phyloP scores from a whole-genome alignment of 1,284 basidiomycete species.

The Fomitopsis schrenkii region DNA sequence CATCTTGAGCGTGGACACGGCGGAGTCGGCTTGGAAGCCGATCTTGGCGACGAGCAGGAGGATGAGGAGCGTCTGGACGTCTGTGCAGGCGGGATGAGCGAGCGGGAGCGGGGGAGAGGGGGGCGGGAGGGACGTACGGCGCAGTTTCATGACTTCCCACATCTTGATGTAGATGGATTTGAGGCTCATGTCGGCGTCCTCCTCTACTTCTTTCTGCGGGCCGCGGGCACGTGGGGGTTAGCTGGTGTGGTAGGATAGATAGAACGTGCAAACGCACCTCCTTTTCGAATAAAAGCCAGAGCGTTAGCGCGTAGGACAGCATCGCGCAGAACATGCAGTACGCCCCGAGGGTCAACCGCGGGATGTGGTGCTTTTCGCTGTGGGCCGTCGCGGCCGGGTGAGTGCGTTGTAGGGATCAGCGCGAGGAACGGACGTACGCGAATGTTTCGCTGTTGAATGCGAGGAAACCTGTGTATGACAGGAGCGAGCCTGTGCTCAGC shows the following conservation, averaged over 20 bases:
- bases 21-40: constrained; percentile 1
- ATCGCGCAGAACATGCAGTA: not conserved
- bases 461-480: not conserved
- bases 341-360: not conserved
- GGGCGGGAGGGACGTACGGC: not conserved
- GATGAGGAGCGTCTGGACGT: not conserved
- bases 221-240: not conserved
- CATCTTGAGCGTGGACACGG: constrained; percentile 3
- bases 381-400: not conserved
- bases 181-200: constrained; percentile 1
- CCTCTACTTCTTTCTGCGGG: not conserved
- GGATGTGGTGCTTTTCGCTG: not conserved
- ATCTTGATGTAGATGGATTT: not conserved
- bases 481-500: not conserved
- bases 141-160: constrained; percentile 1
- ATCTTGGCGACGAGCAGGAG: constrained; percentile 1
- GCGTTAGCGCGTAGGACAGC: not conserved
- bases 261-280: not conserved
- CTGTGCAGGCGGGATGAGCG: not conserved
- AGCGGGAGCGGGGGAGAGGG: not conserved
- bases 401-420: not conserved
- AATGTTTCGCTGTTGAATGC: constrained; percentile 1
- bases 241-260: no score
- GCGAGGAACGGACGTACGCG: not conserved
- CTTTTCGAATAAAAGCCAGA: not conserved